Evolutionary conservation across 805 yeast species (phyloP), one percentile per base, ranked within the genome.

Genomic region (Cyberlindnera saturnus): DNA sequence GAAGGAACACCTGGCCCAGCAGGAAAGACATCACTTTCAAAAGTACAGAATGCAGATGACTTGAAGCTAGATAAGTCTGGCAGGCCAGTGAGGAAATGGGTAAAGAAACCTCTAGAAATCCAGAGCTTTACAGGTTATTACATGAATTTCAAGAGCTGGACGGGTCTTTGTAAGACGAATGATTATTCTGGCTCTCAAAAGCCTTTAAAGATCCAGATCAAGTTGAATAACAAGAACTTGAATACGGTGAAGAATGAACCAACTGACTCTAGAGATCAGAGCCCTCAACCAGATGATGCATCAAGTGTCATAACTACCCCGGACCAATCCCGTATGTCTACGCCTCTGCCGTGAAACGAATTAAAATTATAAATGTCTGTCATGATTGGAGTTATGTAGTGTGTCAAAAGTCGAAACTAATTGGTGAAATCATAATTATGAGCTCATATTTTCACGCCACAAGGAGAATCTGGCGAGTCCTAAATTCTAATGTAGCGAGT

Each of bases 121-220:
- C 66, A 64, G 44, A 64, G 71, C 20, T 74, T 75, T 47, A 72
- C 79, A 0, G 77, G 78, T 5, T 66, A 62, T 45, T 57, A 53
- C 19, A 66, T 66, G 49, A 48, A 56, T 2, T 53, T 71, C 37
- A 40, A 46, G 5, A 51, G 64, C 13, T 73, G 77, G 78, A 51
- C 53, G 7, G 74, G 73, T 32, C 66, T 39, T 9, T 19, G 41
- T 5, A 33, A 52, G 8, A 40, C 35, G 0, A 39, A 36, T 11
- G 41, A 33, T 3, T 34, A 37, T 13, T 41, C 26, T 8, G 36
- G 33, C 6, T 31, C 18, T 18, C 17, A 31, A 9, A 41, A 34
- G 20, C 48, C 45, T 6, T 29, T 50, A 20, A 53, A 53, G 38
- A 44, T 55, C n/a, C 54, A 49, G 32, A 36, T 55, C 40, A 55